Base-by-base conservation (phyloP, 2,329 filamentous ascomycete species). In the Biscogniauxia marginata region DNA sequence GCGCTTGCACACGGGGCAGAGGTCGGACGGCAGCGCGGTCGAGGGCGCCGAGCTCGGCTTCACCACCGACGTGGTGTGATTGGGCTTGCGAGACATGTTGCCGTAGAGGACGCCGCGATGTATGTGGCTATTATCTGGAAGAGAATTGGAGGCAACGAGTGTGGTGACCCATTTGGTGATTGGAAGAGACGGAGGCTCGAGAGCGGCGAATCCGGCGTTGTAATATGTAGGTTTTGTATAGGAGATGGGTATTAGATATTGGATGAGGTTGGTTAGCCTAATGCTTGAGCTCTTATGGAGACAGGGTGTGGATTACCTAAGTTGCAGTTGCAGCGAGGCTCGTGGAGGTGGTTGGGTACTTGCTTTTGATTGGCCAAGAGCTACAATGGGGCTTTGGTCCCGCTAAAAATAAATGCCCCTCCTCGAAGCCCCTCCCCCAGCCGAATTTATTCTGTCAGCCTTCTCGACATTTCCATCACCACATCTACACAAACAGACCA, bases 1-100 rank as follows among this genome's bases (percentile, higher is more conserved):
- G 57, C 92, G 96, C 77, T 97, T 97, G 88, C 95, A 99, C 65
- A 98, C 91, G 56, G 93, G 95, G 77, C 95, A 99, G 70, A 93
- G 89, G 75, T 97, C 92, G 64, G 80, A 78, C 50, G 68, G 65
- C 21, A 66, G 56, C 24, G 53, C 62, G 70, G 59, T 73, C 55
- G 58, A 58, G 7, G 62, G 62, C 25, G 60, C 62, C 23, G 58
- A 58, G 20, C 57, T 57, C 49, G 62, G 60, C 25, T 60, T 59
- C 21, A 59, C 56, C 30, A 59, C 58, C 50, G 50, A 47, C 9
- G 65, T 48, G 49, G 58, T 55, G 20, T 64, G 49, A 16, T 63
- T 46, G 19, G 69, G 60, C 61, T 72, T 75, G 51, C 73, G 73
- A 48, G 74, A 76, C 75, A 77, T 77, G 55, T 16, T 49, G 49